Conservation (phyloP, 805 yeast species). For the Yarrowia hollandica region DNA sequence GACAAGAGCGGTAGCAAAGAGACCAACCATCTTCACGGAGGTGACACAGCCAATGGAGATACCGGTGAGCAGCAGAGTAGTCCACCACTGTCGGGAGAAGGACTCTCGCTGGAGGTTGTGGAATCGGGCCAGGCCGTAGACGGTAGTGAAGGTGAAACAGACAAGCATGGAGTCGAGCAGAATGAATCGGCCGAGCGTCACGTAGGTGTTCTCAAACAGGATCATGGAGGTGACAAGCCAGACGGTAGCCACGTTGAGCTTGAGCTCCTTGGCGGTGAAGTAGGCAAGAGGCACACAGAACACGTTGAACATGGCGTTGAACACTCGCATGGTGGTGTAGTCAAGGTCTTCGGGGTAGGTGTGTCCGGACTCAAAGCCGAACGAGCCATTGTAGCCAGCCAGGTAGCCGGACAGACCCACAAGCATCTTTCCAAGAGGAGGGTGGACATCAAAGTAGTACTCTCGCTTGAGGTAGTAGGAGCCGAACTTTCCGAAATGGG, state of each 20-base stretch:
- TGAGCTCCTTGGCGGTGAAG: conserved; percentile 73
- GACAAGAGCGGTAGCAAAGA: conserved; percentile 80
- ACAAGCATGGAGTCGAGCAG: conserved; percentile 87
- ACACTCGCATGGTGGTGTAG: conserved; percentile 77
- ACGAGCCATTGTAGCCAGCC: conserved; percentile 84
- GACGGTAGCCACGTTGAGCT: conserved; percentile 66
- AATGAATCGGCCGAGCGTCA: conserved; percentile 84
- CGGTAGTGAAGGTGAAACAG: conserved; percentile 83
- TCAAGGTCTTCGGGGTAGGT: conserved; percentile 74
- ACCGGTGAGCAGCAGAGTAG: conserved; percentile 85
- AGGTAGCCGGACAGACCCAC: conserved; percentile 84
- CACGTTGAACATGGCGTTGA: conserved; percentile 82
- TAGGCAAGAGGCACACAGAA: conserved; percentile 85
- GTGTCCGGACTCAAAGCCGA: conserved; percentile 83
- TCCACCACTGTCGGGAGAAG: conserved; percentile 89
- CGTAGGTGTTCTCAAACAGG: conserved; percentile 75
- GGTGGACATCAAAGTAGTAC: conserved; percentile 95
- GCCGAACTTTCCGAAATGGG: conserved; percentile 96
- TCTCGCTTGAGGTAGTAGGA: conserved; percentile 85
- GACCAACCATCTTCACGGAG: conserved; percentile 95
- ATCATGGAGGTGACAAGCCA: conserved; percentile 77
- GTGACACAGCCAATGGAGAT: conserved; percentile 84
- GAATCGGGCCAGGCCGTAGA: conserved; percentile 69
- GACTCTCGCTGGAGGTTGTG: conserved; percentile 59
- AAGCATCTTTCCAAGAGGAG: conserved; percentile 93